phyloP scores from a whole-genome alignment of 768 basidiomycete species.

The Crucibulum laeve region DNA sequence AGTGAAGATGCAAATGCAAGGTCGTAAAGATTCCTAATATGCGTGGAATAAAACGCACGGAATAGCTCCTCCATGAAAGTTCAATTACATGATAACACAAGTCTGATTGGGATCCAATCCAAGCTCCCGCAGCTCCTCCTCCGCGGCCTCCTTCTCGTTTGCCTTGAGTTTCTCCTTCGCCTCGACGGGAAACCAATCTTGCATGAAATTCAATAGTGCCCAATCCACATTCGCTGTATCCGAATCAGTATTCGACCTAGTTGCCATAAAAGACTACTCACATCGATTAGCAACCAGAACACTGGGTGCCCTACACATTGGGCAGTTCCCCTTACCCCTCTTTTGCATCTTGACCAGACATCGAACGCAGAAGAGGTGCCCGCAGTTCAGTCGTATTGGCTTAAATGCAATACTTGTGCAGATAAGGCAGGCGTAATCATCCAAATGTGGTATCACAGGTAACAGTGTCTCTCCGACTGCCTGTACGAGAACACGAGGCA shows the following conservation, averaged over 20 bases:
- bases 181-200: slow-evolving; percentile 89
- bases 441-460: slow-evolving; percentile 73
- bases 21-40: too few species aligned
- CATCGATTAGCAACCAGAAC: slow-evolving; percentile 75
- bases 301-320: slow-evolving; percentile 76
- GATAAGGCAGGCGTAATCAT: slow-evolving; percentile 85
- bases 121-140: slow-evolving; percentile 65
- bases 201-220: slow-evolving; percentile 81
- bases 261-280: slow-evolving; percentile 44
- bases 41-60: too few species aligned
- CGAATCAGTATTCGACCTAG: neutral
- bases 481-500: slow-evolving; percentile 57
- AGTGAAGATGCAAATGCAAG: too few species aligned
- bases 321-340: slow-evolving; percentile 69
- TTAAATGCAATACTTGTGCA: slow-evolving; percentile 92
- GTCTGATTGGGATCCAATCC: slow-evolving; percentile 46
- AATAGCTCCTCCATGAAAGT: too few species aligned
- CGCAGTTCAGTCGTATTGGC: slow-evolving; percentile 77
- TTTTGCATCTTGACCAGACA: slow-evolving; percentile 93
- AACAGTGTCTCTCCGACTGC: slow-evolving; percentile 79
- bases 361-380: slow-evolving; percentile 76
- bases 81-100: slow-evolving; percentile 39
- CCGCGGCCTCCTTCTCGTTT: slow-evolving; percentile 70
- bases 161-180: slow-evolving; percentile 66
- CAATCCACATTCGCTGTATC: slow-evolving; percentile 65